Evolutionary conservation across 2,329 filamentous ascomycete species (phyloP).

Genomic region (Penicillium sp.): DNA sequence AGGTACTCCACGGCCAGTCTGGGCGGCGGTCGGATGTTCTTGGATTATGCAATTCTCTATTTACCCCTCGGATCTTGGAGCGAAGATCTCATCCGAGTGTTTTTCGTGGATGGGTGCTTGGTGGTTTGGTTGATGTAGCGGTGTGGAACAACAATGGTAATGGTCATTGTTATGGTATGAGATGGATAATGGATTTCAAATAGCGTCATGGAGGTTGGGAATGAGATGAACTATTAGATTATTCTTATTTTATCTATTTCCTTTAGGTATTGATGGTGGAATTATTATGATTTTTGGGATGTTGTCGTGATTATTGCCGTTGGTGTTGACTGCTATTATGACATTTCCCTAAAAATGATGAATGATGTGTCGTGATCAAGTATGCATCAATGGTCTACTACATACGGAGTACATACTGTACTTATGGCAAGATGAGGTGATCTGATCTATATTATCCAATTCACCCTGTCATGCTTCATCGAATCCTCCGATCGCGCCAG

Average conservation of each 20-base stretch:
- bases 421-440: background rate
- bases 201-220: background rate
- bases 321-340: background rate
- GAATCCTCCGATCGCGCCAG: slow-evolving; percentile 1
- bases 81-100: background rate
- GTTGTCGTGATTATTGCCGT: background rate
- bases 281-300: too few relatives aligned
- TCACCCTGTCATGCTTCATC: background rate
- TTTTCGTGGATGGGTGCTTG: background rate
- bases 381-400: background rate
- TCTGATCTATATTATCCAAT: background rate
- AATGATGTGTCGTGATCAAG: background rate
- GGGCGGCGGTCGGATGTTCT: background rate
- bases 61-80: background rate
- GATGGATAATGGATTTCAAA: background rate
- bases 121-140: background rate
- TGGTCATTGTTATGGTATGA: background rate
- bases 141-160: background rate
- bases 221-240: background rate
- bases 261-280: background rate
- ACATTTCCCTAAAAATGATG: background rate
- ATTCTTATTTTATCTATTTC: background rate
- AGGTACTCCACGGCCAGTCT: background rate
- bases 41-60: background rate
- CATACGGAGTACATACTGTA: background rate